Base-by-base conservation (phyloP, 257 asterid genomes). In the Nicotiana noctiflora region DNA sequence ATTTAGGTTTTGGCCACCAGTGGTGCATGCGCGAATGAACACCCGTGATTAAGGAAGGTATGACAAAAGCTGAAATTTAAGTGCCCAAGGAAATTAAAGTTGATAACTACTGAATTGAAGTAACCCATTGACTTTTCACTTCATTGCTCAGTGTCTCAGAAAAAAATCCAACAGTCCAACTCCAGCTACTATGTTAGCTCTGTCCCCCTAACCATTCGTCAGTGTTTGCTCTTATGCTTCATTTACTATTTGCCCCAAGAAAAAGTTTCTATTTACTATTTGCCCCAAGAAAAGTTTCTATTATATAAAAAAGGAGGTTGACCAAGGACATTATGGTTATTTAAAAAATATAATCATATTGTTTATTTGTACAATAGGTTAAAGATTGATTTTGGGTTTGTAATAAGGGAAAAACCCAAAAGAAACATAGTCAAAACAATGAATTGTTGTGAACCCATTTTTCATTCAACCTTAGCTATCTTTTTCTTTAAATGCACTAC, bases 1-100 rank as follows among this genome's bases (percentile, higher is more conserved):
- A 51, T 51, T 51, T 11, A 14, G 68, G 32, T 60, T 60, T 60
- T 21, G 66, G 32, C 32, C 15, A 60, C 8, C 65, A 60, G 18
- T 23, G 15, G 2, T 15, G 59, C 78, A 72, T 72, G 78, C 40
- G 60, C 46, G 21, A 46, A 23, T 21, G 25, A 18, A 56, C 62
- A 19, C 62, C 25, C 62, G 23, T 56, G 78, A 72, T 72, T 72
- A 46, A 46, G 77, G 60, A 51, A 51, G 18, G 18, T 12, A 23
- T 12, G 60, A 72, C 77, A 72, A 72, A 72, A 72, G 78, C 78
- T 46, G 78, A 46, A 72, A 18, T 72, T 72, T 72, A 72, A 49
- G 34, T 72, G 78, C 78, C 78, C 78, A 46, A 72, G 60, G 40
- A 46, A 72, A 46, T 46, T 46, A 72, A 72, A 72, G 78, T 72